These are phyloP conservation scores for Hanseniaspora occidentalis DNA, from an alignment of 805 yeast species.

Conservation along the genomic window DNA sequence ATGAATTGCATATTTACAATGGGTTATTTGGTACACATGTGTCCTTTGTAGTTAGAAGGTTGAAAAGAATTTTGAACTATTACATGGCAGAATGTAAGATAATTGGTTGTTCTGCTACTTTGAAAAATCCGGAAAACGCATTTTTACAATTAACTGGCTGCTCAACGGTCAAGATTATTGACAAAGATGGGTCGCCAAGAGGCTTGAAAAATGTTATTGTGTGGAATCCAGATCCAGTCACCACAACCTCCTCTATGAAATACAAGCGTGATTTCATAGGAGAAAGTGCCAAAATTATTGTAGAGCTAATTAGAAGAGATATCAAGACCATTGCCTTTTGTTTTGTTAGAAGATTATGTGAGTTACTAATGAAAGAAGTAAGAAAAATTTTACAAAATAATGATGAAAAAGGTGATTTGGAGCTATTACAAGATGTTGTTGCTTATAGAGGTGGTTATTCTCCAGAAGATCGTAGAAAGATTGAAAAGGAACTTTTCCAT, in stretches of 20 bases:
- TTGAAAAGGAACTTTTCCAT: constrained; percentile 81
- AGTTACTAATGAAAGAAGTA: constrained; percentile 74
- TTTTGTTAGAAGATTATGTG: constrained; percentile 76
- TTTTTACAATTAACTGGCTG: constrained; percentile 62
- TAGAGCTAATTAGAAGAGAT: constrained; percentile 48
- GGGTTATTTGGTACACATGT: constrained; percentile 94
- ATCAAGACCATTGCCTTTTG: constrained; percentile 85
- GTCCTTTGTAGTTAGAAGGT: constrained; percentile 67
- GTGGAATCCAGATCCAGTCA: constrained; percentile 75
- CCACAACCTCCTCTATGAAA: constrained; percentile 26
- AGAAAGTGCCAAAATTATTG: constrained; percentile 66
- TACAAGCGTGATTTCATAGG: constrained; percentile 56
- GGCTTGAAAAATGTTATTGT: constrained; percentile 64
- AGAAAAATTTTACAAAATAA: constrained; percentile 25
- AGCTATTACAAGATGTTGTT: constrained; percentile 57
- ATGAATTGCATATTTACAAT: constrained; percentile 76
- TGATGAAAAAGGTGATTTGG: constrained; percentile 31
- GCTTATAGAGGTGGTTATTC: constrained; percentile 94
- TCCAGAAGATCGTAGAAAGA: constrained; percentile 69
- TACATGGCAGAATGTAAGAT: constrained; percentile 25
- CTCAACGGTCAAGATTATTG: constrained; percentile 31
- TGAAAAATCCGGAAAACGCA: constrained; percentile 59
- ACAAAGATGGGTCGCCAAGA: constrained; percentile 80
- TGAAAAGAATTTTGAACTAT: constrained; percentile 49
- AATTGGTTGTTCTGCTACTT: constrained; percentile 90